phyloP scores from a whole-genome alignment of 2,329 filamentous ascomycete species.

The Neonectria sp. region DNA sequence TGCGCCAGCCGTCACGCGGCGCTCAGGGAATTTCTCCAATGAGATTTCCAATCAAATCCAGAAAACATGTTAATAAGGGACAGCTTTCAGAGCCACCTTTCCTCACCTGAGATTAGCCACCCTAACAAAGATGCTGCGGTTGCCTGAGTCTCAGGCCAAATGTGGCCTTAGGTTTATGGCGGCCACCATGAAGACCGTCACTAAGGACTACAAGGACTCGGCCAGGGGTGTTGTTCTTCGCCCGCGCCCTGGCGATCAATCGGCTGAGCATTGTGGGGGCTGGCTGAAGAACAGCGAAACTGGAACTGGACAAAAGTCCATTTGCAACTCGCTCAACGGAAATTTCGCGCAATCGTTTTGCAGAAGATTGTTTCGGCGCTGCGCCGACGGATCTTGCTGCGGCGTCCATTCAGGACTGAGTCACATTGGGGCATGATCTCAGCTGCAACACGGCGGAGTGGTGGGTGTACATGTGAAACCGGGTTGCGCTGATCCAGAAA shows the following conservation, averaged over 20 bases:
- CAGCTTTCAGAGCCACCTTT: background rate
- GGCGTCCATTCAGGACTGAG: background rate
- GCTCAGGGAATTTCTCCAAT: background rate
- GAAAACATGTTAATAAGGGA: background rate
- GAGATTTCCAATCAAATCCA: background rate
- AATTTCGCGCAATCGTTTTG: background rate
- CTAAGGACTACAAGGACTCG: background rate
- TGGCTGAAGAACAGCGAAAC: background rate
- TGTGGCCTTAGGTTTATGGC: constrained; percentile 7
- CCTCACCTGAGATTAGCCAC: background rate
- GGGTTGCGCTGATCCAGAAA: background rate
- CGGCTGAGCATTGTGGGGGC: constrained; percentile 1
- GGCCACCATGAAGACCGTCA: constrained; percentile 6
- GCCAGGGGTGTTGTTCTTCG: background rate
- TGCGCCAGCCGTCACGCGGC: background rate
- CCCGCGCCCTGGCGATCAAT: background rate
- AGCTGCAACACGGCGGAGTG: background rate
- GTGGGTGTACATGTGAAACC: background rate
- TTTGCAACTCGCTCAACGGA: background rate
- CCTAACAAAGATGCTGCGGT: background rate
- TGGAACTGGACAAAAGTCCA: constrained; percentile 4
- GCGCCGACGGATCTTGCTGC: background rate
- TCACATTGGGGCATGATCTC: background rate
- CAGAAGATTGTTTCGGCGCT: background rate
- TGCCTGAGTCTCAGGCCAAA: constrained; percentile 8